A percentile compares a stretch with the other conserved stretches of the same genome.
phyloP scores from a whole-genome alignment of 2,329 filamentous ascomycete species.

The Hortaea sp. region DNA sequence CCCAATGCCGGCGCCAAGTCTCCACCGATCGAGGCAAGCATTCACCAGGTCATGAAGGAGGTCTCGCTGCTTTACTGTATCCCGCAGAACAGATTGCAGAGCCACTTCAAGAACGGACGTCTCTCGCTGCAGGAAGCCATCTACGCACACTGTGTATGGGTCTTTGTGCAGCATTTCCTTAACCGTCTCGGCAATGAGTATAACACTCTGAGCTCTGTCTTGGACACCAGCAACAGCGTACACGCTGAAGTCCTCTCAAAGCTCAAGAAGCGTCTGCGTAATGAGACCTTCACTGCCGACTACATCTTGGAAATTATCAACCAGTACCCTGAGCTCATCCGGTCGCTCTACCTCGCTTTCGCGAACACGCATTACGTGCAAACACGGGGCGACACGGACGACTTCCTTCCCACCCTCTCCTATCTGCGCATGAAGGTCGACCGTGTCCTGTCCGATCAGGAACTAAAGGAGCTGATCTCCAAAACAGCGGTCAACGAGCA shows the following conservation, averaged over 20 bases:
- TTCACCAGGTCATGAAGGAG: conserved; percentile 98
- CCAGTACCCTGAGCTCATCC: conserved; percentile 77
- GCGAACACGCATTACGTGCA: conserved; percentile 75
- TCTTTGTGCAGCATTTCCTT: conserved; percentile 95
- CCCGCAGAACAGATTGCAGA: conserved; percentile 92
- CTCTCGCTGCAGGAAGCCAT: conserved; percentile 93
- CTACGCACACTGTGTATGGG: conserved; percentile 95
- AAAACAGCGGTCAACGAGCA: conserved; percentile 84
- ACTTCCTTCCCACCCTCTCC: conserved; percentile 60
- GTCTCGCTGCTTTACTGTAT: conserved; percentile 95
- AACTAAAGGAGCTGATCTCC: conserved; percentile 66
- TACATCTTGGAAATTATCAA: conserved; percentile 97
- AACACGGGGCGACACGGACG: conserved; percentile 52
- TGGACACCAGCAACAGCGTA: conserved; percentile 70
- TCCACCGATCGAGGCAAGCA: conserved; percentile 84
- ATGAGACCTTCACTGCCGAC: conserved; percentile 94
- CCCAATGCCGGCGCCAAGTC: conserved; percentile 45
- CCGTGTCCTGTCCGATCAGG: conserved; percentile 64
- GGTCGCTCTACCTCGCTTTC: conserved; percentile 82
- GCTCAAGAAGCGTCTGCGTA: conserved; percentile 88
- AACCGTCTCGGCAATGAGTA: conserved; percentile 93
- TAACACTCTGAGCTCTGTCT: conserved; percentile 67
- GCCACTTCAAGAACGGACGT: conserved; percentile 72
- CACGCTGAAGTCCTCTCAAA: conserved; percentile 84
- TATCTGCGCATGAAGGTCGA: conserved; percentile 57